A percentile compares a stretch with the other conserved stretches of the same genome.
Evolutionary conservation across 352 stramenopile genomes (phyloP).

Genomic region (Blastocystis sp.): DNA sequence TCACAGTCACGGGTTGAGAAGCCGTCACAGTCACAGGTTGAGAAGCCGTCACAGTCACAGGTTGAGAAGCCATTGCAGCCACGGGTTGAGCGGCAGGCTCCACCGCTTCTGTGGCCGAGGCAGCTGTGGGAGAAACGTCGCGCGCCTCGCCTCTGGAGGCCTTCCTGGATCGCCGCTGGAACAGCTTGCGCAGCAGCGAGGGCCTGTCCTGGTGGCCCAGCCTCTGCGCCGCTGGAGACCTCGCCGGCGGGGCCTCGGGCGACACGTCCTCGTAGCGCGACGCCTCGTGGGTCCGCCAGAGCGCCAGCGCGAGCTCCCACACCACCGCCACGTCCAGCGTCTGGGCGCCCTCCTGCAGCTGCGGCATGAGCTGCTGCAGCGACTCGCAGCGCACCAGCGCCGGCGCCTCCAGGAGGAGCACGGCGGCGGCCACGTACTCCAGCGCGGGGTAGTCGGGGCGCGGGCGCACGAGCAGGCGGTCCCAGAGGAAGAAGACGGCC

Average conservation of each 20-base stretch:
- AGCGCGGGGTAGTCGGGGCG: neutral
- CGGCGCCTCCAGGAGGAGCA: neutral
- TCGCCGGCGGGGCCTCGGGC: neutral
- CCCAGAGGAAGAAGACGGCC: slow-evolving; percentile 32
- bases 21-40: neutral
- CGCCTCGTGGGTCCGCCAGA: neutral
- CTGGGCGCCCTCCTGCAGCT: neutral
- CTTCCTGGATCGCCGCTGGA: neutral
- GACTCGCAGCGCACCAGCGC: neutral
- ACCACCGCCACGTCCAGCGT: neutral
- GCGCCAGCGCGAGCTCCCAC: neutral
- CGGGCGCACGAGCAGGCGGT: neutral
- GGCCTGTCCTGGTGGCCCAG: neutral
- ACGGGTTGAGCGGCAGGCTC: neutral
- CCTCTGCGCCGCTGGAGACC: neutral
- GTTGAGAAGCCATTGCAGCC: neutral
- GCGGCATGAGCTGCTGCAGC: neutral
- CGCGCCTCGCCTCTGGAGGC: neutral
- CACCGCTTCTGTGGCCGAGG: neutral
- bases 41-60: neutral
- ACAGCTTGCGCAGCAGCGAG: neutral
- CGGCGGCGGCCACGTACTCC: neutral
- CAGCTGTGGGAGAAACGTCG: neutral
- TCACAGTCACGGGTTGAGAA: neutral
- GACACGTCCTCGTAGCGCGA: neutral